Evolutionary conservation across 2,329 filamentous ascomycete genomes (phyloP).

Genomic region (Aspergillus sp.): DNA sequence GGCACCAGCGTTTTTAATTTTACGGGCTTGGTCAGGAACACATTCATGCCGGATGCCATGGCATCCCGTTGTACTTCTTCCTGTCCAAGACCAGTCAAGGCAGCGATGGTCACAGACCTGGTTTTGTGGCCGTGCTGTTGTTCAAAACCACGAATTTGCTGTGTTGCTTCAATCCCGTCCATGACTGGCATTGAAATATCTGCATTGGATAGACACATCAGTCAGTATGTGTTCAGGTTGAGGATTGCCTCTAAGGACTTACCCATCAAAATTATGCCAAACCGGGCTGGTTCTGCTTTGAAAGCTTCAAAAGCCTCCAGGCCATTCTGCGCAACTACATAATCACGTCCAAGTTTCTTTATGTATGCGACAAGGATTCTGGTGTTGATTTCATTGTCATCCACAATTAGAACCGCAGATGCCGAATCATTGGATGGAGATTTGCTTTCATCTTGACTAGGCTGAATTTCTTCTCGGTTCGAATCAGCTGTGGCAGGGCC

Average conservation of each 20-base stretch:
- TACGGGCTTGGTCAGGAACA: conserved; percentile 30
- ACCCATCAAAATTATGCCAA: conserved; percentile 16
- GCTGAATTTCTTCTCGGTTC: background rate
- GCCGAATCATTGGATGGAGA: no score
- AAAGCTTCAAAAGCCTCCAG: conserved; percentile 28
- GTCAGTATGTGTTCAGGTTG: background rate
- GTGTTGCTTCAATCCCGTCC: conserved; percentile 28
- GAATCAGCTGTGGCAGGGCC: no score
- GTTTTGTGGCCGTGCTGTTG: conserved; percentile 6
- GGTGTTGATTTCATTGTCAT: conserved; percentile 35
- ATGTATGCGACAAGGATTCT: conserved; percentile 27
- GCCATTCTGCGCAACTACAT: conserved; percentile 30
- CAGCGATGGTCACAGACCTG: conserved; percentile 16
- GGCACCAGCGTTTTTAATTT: background rate
- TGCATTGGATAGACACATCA: conserved; percentile 9
- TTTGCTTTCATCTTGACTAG: no score
- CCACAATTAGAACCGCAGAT: conserved; percentile 26
- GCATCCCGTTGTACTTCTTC: conserved; percentile 26
- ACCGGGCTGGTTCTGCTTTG: conserved; percentile 6
- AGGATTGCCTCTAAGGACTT: background rate
- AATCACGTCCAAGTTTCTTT: conserved; percentile 22
- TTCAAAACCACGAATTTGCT: conserved; percentile 24
- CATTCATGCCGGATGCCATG: conserved; percentile 24
- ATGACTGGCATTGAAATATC: conserved; percentile 35
- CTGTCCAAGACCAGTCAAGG: conserved; percentile 27